These are phyloP conservation scores for Cytospora mali DNA, from an alignment of 2,329 filamentous ascomycete species.

Conservation along the genomic window DNA sequence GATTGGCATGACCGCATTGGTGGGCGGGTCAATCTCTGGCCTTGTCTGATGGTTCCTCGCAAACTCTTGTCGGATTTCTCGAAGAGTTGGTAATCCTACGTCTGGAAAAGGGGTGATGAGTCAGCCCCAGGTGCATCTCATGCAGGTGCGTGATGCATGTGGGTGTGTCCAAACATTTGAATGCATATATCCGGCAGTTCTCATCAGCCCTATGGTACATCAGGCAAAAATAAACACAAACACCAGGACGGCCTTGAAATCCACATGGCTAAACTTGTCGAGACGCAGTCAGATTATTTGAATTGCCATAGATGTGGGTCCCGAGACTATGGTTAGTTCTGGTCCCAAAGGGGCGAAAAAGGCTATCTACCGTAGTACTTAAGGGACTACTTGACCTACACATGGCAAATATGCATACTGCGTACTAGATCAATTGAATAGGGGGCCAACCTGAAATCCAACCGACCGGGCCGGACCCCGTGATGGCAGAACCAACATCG, in stretches of 20 bases:
- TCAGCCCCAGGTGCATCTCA: no score
- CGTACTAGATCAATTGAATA: background rate
- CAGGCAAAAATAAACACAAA: no score
- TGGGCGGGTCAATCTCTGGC: no score
- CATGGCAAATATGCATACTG: background rate
- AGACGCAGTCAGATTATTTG: background rate
- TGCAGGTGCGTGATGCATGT: background rate
- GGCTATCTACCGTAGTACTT: no score
- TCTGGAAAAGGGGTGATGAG: no score
- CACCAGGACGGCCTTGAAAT: background rate
- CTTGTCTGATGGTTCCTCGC: no score
- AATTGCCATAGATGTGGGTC: background rate
- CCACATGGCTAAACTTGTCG: background rate
- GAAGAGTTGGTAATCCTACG: no score
- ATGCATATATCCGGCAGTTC: background rate
- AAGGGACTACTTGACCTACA: no score
- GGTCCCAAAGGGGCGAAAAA: background rate
- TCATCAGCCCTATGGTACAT: background rate
- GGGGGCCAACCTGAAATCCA: background rate
- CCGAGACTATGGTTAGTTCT: background rate
- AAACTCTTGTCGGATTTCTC: no score
- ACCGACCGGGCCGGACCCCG: background rate
- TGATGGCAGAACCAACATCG: background rate
- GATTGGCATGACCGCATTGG: no score
- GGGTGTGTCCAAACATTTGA: background rate